A percentile compares a stretch with the other conserved stretches of the same genome.
phyloP scores from a whole-genome alignment of 2,329 filamentous ascomycete species.

The Aureobasidium sp. region DNA sequence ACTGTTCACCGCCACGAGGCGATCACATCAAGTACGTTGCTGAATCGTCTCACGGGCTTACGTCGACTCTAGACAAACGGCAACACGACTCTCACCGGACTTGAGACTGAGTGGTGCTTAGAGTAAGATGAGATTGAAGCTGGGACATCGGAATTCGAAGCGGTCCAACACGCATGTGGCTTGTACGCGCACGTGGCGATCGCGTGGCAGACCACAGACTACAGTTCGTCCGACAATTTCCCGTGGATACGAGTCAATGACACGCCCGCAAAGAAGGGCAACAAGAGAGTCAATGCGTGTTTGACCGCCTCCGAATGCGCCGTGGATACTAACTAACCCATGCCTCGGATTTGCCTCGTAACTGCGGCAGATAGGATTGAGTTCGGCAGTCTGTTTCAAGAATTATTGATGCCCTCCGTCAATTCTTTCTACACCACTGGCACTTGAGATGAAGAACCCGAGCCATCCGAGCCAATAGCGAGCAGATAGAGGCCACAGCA shows the following conservation, averaged over 20 bases:
- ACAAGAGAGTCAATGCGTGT: background rate
- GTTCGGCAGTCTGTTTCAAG: background rate
- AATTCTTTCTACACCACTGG: background rate
- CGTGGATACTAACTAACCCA: background rate
- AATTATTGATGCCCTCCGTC: background rate
- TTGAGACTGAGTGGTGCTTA: background rate
- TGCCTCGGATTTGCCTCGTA: background rate
- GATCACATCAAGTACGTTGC: background rate
- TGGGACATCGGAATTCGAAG: background rate
- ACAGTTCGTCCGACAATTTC: background rate
- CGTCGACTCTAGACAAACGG: background rate
- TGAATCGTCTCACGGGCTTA: background rate
- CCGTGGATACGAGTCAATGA: background rate
- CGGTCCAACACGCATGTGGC: slow-evolving; percentile 2
- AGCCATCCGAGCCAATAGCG: background rate
- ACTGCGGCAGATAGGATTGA: background rate
- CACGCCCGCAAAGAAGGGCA: background rate
- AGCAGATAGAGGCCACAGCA: background rate
- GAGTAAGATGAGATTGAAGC: background rate
- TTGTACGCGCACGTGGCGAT: slow-evolving; percentile 1
- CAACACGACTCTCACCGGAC: no score
- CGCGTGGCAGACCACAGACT: background rate
- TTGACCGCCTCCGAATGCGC: background rate
- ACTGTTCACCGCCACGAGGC: background rate
- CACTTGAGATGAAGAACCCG: background rate